Conservation (phyloP, 2,329 filamentous ascomycete genomes). For the Trichoderma sp. region DNA sequence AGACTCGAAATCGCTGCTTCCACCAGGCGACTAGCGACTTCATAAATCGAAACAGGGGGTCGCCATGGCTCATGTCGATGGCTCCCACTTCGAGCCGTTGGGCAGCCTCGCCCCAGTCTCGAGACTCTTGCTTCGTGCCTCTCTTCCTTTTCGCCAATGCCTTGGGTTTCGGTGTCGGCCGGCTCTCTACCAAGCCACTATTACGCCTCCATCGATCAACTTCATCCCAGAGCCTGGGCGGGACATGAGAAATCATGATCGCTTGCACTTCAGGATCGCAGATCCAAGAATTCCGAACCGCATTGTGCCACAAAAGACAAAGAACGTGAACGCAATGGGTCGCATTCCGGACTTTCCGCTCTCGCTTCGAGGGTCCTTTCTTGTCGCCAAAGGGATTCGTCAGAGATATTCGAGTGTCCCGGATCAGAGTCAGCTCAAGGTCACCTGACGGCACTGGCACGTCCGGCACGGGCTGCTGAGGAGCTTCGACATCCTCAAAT, state of each 20-base stretch:
- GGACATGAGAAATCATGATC: conserved; percentile 72
- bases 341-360: conserved; percentile 72
- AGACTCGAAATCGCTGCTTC: conserved; percentile 80
- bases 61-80: conserved; percentile 78
- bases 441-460: conserved; percentile 61
- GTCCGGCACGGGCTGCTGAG: conserved; percentile 53
- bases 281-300: conserved; percentile 79
- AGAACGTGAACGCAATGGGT: conserved; percentile 91
- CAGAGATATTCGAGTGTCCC: conserved; percentile 60
- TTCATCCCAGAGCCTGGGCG: conserved; percentile 68
- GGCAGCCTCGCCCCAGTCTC: conserved; percentile 73
- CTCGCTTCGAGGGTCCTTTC: conserved; percentile 83
- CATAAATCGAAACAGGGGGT: conserved; percentile 77
- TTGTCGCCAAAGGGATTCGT: conserved; percentile 65
- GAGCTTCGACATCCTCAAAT: conserved; percentile 65
- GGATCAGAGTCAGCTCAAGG: conserved; percentile 70
- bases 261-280: conserved; percentile 76
- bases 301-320: conserved; percentile 85
- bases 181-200: conserved; percentile 58
- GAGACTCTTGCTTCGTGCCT: conserved; percentile 37
- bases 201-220: conserved; percentile 71
- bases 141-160: conserved; percentile 37
- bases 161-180: conserved; percentile 29
- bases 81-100: conserved; percentile 68
- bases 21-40: conserved; percentile 80